A percentile compares a stretch with the other conserved stretches of the same genome.
Conservation (phyloP, 75 land plant genomes). For the Pinus tabuliformis region DNA sequence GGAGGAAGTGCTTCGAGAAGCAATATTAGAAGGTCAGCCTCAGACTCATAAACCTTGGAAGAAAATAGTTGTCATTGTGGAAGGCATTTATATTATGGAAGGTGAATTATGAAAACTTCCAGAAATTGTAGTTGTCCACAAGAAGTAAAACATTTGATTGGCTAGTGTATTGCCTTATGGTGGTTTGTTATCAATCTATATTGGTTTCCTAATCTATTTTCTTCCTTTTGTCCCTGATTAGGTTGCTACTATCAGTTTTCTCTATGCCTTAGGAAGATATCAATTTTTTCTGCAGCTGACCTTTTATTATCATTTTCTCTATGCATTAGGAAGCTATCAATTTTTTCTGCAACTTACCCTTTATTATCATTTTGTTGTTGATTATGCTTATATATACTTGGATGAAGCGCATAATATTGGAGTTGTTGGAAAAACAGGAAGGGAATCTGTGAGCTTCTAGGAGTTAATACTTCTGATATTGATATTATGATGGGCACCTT, state of each 20-base stretch:
- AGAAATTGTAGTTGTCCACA: constrained; percentile 80
- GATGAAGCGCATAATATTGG: constrained; percentile 99
- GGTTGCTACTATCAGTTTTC: neutral
- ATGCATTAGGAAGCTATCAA: neutral
- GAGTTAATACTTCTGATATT: constrained; percentile 86
- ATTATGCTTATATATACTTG: constrained; percentile 75
- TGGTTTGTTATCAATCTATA: neutral
- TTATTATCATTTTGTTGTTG: constrained; percentile 9
- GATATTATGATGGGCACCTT: constrained; percentile 99
- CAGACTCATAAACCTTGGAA: constrained; percentile 97
- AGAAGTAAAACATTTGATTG: constrained; percentile 80
- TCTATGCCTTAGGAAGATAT: neutral
- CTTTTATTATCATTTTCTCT: neutral
- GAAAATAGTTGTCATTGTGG: constrained; percentile 88
- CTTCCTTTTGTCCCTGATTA: neutral
- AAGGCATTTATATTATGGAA: constrained; percentile 98
- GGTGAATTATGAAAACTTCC: constrained; percentile 90
- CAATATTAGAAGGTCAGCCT: constrained; percentile 92
- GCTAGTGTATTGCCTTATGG: neutral
- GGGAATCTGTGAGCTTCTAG: constrained; percentile 91
- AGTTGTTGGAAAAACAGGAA: constrained; percentile 91
- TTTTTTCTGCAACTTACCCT: neutral
- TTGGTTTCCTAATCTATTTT: neutral
- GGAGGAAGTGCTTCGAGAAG: constrained; percentile 86
- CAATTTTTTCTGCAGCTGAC: neutral